Evolutionary conservation across 176 grass and related monocot species (phyloP), one percentile per base, ranked within the genome.

Genomic region (Oryza nivara): DNA sequence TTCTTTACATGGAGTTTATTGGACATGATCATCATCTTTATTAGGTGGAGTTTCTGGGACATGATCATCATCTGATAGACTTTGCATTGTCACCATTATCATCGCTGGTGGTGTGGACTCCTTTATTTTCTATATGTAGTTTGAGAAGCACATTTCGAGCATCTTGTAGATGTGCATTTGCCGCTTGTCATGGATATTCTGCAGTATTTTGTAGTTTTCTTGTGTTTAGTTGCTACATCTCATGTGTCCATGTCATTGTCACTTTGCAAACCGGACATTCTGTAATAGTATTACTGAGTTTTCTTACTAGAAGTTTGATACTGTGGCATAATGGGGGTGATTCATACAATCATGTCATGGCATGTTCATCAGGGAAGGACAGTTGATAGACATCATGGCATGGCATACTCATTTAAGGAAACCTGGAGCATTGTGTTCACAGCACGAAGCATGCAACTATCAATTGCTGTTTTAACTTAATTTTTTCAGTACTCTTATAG

Each of bases 301-400:
- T 34, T 85, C 30, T 68, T 79, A 22, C 65, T 79, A 81, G 44
- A 48, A 61, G 74, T 66, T 84, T 0, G 19, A 68, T 68, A 15
- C 9, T 23, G 23, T 61, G 23, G 70, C n/a, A 76, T 72, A 56
- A 67, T 83, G 16, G 40, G 40, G 68, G 73, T 86, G 88, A 61
- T 72, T 90, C 85, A 86, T 92, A 67, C 68, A 74, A 89, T 90
- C 86, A 95, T 95, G 80, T 80, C 91, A 93, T 91, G 91, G 70
- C 93, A 93, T 96, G 45, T 83, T 91, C 78, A 81, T 65, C 64
- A 83, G 65, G 80, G 71, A 64, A 80, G 78, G 61, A 48, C 26
- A 76, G 7, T 84, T 80, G 51, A 30, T 91, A 93, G 68, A 74
- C 78, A 93, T 74, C 87, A 84, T 93, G 88, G 28, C 84, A 92